Base-by-base conservation (phyloP, 108 stramenopile genomes). In the Bacterosira constricta region DNA sequence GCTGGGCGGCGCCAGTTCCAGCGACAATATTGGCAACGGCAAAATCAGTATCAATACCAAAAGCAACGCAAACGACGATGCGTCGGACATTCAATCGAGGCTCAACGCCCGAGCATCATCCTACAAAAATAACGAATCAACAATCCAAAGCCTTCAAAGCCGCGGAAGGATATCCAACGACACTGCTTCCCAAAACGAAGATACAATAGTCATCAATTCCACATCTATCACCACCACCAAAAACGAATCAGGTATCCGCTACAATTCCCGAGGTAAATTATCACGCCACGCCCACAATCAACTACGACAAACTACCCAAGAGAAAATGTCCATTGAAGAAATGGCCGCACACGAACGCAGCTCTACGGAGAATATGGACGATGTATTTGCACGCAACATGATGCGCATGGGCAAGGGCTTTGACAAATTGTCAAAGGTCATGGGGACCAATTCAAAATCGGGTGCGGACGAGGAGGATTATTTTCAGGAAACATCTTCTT, bases 301-400 rank as follows among this genome's bases (percentile, higher is more conserved):
- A 30, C 35, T 54, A 29, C 64, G 69, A 49, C 27, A 69, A 36
- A 78, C 79, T 56, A 63, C 69, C 10, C 83, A 86, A 23, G 69
- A 66, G 41, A 84, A 85, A 37, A 83, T 83, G 71, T 78, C 89
- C 39, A 65, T 82, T 32, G 17, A 69, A n/a, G 85, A 90, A 62
- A 58, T 90, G 71, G 74, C 75, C 1, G 57, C 51, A 26, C 75
- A 81, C 59, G 85, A 86, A 77, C 75, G 70, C 4, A 17, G 39
- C 1, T 32, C 12, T 25, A 27, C 26, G 0, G 6, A 44, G 65
- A 68, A 62, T 58, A 86, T 88, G 87, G 88, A 92, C 58, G 91
- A 88, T 58, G 68, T 72, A 20, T 87, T 69, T 77, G 73, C 81
- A 9, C 87, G 86, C 4, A 87, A 90, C 73, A 56, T 90, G 20